A percentile compares a stretch with the other conserved stretches of the same genome.
Evolutionary conservation across 2,329 filamentous ascomycete species (phyloP).

Genomic region (Coniochaeta ligniaria): DNA sequence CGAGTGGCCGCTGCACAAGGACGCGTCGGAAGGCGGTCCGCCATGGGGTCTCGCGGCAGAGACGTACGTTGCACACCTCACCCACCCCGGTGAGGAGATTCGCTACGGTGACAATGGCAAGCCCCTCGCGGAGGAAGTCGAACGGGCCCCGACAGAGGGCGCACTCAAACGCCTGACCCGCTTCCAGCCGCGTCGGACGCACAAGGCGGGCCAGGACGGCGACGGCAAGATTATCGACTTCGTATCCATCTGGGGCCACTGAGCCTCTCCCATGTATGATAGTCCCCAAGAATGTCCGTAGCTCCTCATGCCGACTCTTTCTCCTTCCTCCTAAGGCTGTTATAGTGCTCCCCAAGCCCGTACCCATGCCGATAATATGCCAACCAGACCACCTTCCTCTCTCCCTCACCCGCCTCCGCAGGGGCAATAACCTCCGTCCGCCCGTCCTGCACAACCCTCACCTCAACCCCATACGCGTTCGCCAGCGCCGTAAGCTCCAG

Average conservation of each 20-base stretch:
- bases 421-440: conserved; percentile 62
- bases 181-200: conserved; percentile 42
- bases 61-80: conserved; percentile 66
- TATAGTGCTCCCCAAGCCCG: conserved; percentile 95
- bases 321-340: conserved; percentile 59
- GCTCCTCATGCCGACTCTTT: not conserved
- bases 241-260: conserved; percentile 44
- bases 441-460: conserved; percentile 81
- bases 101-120: conserved; percentile 44
- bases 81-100: conserved; percentile 60
- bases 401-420: conserved; percentile 27
- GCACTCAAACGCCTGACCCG: conserved; percentile 38
- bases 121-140: conserved; percentile 27
- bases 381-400: conserved; percentile 68
- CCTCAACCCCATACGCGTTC: conserved; percentile 69
- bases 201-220: conserved; percentile 34
- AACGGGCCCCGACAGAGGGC: conserved; percentile 24
- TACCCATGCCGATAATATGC: conserved; percentile 94
- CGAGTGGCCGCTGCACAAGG: conserved; percentile 72
- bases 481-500: conserved; percentile 82
- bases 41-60: conserved; percentile 64
- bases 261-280: not conserved
- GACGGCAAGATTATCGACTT: conserved; percentile 43
- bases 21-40: conserved; percentile 57
- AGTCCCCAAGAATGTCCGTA: not conserved